Conservation (phyloP, 1,284 basidiomycete genomes). For the Polyporus tsugae region DNA sequence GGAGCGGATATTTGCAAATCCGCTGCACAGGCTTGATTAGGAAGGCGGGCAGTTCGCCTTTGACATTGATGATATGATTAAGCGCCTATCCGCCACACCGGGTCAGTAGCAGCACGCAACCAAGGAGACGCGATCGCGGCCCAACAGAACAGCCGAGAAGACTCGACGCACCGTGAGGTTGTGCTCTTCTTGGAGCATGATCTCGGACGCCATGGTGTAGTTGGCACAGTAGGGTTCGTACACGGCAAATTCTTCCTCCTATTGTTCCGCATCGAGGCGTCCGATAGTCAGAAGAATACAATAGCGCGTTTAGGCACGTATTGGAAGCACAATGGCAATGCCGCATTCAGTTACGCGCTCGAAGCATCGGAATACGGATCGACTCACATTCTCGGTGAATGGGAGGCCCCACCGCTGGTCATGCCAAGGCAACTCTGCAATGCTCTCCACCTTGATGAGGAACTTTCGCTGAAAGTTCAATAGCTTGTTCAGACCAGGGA, state of each 20-base stretch:
- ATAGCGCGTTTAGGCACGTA: conserved; percentile 40
- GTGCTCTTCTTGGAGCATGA: conserved; percentile 87
- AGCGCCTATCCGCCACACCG: conserved; percentile 60
- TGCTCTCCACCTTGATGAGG: conserved; percentile 92
- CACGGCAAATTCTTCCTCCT: conserved; percentile 94
- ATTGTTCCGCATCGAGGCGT: conserved; percentile 51
- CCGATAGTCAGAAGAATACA: conserved; percentile 42
- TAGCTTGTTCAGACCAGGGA: conserved; percentile 95
- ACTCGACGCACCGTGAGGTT: conserved; percentile 76
- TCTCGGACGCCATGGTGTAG: conserved; percentile 87
- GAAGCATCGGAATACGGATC: conserved; percentile 35
- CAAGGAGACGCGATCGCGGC: conserved; percentile 25
- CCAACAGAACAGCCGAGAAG: conserved; percentile 40
- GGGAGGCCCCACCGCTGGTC: conserved; percentile 91
- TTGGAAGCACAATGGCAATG: conserved; percentile 41
- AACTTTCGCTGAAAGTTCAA: conserved; percentile 98
- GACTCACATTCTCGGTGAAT: conserved; percentile 82
- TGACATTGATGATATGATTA: conserved; percentile 82
- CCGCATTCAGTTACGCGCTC: conserved; percentile 42
- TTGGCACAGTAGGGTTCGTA: conserved; percentile 99
- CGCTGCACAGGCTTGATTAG: conserved; percentile 86
- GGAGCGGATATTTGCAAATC: conserved; percentile 80
- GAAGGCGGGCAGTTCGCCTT: conserved; percentile 88
- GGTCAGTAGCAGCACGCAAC: conserved; percentile 39
- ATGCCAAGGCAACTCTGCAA: conserved; percentile 83